Evolutionary conservation across 2,329 filamentous ascomycete genomes (phyloP).

Genomic region (Seiridium cupressi): DNA sequence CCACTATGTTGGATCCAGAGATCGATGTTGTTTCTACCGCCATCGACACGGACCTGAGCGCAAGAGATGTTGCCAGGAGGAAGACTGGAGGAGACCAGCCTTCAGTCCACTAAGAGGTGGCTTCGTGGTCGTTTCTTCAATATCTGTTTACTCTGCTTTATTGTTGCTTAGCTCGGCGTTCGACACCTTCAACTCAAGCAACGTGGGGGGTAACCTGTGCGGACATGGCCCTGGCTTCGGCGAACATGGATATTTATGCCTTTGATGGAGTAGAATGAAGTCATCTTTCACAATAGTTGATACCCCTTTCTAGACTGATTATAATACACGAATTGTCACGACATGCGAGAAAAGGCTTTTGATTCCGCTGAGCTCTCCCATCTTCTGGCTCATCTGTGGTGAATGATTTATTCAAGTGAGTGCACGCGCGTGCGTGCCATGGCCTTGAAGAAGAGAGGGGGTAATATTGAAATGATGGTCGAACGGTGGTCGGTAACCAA

Average conservation of each 20-base stretch:
- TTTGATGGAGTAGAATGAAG: neutral
- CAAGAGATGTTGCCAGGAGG: slow-evolving; percentile 45
- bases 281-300: neutral
- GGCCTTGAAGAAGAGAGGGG: too few relatives aligned
- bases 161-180: neutral
- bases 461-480: too few relatives aligned
- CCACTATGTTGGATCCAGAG: neutral
- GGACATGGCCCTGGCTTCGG: neutral
- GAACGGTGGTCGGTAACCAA: too few relatives aligned
- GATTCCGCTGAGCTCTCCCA: too few relatives aligned
- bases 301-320: neutral
- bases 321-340: neutral
- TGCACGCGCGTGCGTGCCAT: too few relatives aligned
- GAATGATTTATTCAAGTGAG: too few relatives aligned
- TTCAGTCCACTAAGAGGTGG: neutral
- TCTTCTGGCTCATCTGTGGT: too few relatives aligned
- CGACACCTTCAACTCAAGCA: neutral
- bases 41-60: slow-evolving; percentile 36
- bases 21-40: neutral
- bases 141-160: neutral
- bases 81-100: slow-evolving; percentile 27
- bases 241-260: neutral
- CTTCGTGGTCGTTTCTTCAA: neutral
- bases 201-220: neutral
- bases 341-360: too few relatives aligned